Conservation (phyloP, 75 land plant genomes). For the Chamaecyparis obtusa region DNA sequence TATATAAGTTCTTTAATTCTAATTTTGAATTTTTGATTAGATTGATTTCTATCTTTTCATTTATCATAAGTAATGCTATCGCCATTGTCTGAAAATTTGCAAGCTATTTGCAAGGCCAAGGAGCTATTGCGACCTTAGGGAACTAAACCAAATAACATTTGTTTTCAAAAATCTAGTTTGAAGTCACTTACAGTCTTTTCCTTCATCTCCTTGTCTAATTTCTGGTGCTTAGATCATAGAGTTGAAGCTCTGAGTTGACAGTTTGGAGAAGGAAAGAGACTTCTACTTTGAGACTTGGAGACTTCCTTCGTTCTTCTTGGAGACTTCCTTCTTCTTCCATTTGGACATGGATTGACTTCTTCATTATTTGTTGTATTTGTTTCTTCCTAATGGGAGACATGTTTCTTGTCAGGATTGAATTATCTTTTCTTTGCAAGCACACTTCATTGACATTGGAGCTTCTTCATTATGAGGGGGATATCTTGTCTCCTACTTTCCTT, state of each 20-base stretch:
- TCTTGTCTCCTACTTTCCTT: no score
- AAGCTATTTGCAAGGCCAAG: background rate
- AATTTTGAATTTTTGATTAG: background rate
- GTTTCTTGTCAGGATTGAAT: no score
- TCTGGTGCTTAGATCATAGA: conserved; percentile 48
- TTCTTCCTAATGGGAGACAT: no score
- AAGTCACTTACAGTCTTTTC: background rate
- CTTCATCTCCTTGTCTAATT: background rate
- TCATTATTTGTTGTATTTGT: no score
- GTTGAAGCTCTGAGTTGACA: conserved; percentile 64
- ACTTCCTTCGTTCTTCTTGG: no score
- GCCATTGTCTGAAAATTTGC: background rate
- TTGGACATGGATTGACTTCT: no score
- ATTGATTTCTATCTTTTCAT: background rate
- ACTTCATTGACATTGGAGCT: no score
- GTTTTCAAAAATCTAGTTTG: background rate
- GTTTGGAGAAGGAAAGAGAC: no score
- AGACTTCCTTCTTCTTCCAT: no score
- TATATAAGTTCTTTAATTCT: background rate
- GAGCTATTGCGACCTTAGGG: background rate
- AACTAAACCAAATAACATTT: background rate
- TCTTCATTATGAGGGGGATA: no score
- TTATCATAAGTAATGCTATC: background rate
- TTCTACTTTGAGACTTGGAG: no score
- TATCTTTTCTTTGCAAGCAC: no score